Evolutionary conservation across 768 basidiomycete genomes (phyloP), one percentile per base, ranked within the genome.

Genomic region (Chlorophyllum brunneum): DNA sequence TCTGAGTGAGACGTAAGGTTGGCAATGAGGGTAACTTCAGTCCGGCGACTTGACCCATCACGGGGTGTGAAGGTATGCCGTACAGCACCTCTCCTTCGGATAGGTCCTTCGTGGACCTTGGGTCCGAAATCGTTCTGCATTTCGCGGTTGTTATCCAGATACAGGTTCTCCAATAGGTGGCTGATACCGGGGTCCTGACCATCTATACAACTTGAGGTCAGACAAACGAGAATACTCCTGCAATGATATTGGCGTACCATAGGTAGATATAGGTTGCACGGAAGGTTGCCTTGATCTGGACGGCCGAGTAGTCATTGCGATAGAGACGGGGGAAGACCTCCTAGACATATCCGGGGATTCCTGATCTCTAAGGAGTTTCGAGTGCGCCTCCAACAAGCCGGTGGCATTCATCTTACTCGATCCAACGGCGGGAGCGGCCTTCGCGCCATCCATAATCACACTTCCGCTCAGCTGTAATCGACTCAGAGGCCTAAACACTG

Each of bases 91-190:
- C 92, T 82, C 31, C 91, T 79, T 20, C 92, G 81, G 18, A 90
- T 68, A 33, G 92, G 86, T 0, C 90, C 90, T 54, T 90, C 85
- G 51, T 88, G 84, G 4, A 95, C 81, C 46, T 80, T 81, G 3
- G 95, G 94, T 5, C 95, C 95, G 62, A 99, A 95, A 61, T 99
- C 95, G 24, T 87, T 78, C 53, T 92, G 83, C 1, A 92, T 75
- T 53, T 97, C 92, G 22, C 85, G 83, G 61, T 83, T 85, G 55
- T 86, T 91, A 63, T 95, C 93, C 31, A 92, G 73, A 63, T 93
- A 98, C 18, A 95, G 74, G 51, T 90, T 87, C 63, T 98, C 97
- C 18, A 99, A 72, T 10, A 98, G 73, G 43, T 89, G 88, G 61
- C 81, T 88, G 60, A 98, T 91, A 7, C 88, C 90, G 38, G 89